A percentile compares a stretch with the other conserved stretches of the same genome.
These are phyloP conservation scores for Plasmodium adleri DNA, from an alignment of 169 alveolate genomes.

Conservation along the genomic window DNA sequence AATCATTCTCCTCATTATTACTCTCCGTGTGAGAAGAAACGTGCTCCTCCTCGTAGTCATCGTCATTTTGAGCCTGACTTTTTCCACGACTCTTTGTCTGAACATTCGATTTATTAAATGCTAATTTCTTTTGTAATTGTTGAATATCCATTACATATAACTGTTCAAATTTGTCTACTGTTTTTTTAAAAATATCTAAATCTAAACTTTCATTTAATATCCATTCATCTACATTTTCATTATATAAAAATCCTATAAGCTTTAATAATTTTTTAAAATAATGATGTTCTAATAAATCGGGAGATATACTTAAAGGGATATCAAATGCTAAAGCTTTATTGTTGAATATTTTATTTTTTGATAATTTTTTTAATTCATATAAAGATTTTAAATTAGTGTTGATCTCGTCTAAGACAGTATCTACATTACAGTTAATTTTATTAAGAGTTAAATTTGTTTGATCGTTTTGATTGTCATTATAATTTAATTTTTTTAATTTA, in stretches of 20 bases:
- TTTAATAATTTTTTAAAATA: slow-evolving; percentile 40
- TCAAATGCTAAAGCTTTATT: slow-evolving; percentile 46
- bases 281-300: slow-evolving; percentile 52
- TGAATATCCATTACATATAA: slow-evolving; percentile 6
- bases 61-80: not conserved
- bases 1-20: not conserved
- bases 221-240: slow-evolving; percentile 40
- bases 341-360: slow-evolving; percentile 23
- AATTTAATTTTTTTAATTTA: slow-evolving; percentile 47
- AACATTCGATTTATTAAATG: not conserved
- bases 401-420: slow-evolving; percentile 43
- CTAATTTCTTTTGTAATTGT: slow-evolving; percentile 5
- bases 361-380: slow-evolving; percentile 51
- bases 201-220: slow-evolving; percentile 29
- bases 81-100: not conserved
- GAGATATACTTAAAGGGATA: slow-evolving; percentile 60
- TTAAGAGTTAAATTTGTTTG: slow-evolving; percentile 9
- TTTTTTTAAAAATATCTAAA: slow-evolving; percentile 24
- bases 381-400: slow-evolving; percentile 18
- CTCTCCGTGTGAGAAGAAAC: not conserved
- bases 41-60: not conserved
- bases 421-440: slow-evolving; percentile 43
- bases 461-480: slow-evolving; percentile 10
- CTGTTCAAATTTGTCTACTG: slow-evolving; percentile 49
- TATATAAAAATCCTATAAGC: slow-evolving; percentile 50